phyloP scores from a whole-genome alignment of 306 rosid species.

The Styphnolobium japonicum region DNA sequence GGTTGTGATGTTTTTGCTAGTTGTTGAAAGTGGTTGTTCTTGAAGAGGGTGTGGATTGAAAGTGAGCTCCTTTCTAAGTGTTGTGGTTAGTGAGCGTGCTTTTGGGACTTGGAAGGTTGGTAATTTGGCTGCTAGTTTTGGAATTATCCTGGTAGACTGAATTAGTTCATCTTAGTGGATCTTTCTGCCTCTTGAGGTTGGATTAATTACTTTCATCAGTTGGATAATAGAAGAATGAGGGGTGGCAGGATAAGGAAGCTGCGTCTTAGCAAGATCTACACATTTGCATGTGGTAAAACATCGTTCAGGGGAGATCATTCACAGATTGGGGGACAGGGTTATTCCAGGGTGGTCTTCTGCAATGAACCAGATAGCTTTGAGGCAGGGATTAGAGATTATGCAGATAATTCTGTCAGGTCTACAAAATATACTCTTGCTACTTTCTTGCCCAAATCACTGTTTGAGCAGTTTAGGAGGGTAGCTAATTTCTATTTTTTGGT shows the following conservation, averaged over 20 bases:
- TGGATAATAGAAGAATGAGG: slow-evolving; percentile 37
- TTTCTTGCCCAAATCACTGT: slow-evolving; percentile 88
- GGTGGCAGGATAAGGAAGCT: slow-evolving; percentile 57
- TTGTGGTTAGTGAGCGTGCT: neutral
- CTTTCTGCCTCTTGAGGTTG: no score
- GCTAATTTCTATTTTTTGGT: slow-evolving; percentile 90
- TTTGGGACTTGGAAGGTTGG: slow-evolving; percentile 1
- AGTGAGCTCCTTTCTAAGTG: neutral
- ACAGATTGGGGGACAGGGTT: slow-evolving; percentile 76
- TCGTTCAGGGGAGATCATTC: slow-evolving; percentile 65
- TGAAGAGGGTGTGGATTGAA: slow-evolving; percentile 12
- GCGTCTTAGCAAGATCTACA: slow-evolving; percentile 79
- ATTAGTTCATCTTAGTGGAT: no score
- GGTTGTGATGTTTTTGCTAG: slow-evolving; percentile 8
- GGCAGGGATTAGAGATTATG: slow-evolving; percentile 51
- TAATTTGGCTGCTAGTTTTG: neutral
- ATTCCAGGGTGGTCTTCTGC: slow-evolving; percentile 71
- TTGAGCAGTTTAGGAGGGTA: slow-evolving; percentile 97
- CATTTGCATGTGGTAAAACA: slow-evolving; percentile 66
- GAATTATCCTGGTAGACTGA: neutral
- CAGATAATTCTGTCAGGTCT: slow-evolving; percentile 66
- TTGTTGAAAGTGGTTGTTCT: no score
- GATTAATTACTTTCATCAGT: no score
- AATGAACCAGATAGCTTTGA: slow-evolving; percentile 66
- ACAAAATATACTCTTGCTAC: slow-evolving; percentile 76